These are phyloP conservation scores for Termitomyces sp. DNA, from an alignment of 768 basidiomycete species.

Conservation along the genomic window DNA sequence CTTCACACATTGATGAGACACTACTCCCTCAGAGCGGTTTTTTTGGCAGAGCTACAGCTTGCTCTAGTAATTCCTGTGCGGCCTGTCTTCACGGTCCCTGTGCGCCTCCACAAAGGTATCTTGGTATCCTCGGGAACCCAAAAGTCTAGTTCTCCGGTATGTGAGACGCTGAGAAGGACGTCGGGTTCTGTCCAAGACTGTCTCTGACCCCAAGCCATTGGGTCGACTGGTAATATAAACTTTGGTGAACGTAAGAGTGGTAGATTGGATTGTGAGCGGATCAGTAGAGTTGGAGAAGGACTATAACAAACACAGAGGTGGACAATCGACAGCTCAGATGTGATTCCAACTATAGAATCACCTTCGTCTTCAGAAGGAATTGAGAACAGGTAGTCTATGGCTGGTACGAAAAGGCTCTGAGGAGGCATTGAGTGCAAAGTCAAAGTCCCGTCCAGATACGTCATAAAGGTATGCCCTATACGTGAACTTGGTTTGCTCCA, in stretches of 20 bases:
- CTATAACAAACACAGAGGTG: slow-evolving; percentile 44
- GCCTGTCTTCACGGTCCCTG: slow-evolving; percentile 72
- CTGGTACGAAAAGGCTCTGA: slow-evolving; percentile 40
- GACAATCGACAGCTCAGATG: slow-evolving; percentile 54
- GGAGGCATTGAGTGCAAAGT: slow-evolving; percentile 52
- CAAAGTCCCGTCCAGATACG: slow-evolving; percentile 49
- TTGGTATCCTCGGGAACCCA: slow-evolving; percentile 61
- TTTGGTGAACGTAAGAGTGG: slow-evolving; percentile 46
- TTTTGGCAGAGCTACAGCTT: slow-evolving; percentile 87
- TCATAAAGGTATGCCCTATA: slow-evolving; percentile 51
- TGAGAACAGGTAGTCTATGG: slow-evolving; percentile 59
- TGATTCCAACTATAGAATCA: slow-evolving; percentile 65
- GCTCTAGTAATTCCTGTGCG: slow-evolving; percentile 63
- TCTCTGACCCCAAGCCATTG: slow-evolving; percentile 75
- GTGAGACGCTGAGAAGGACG: slow-evolving; percentile 74
- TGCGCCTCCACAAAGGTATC: slow-evolving; percentile 56
- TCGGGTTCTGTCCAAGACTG: slow-evolving; percentile 55
- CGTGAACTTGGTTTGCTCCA: background rate
- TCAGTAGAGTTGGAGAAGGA: slow-evolving; percentile 30
- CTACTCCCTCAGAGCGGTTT: slow-evolving; percentile 77
- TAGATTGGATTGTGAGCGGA: slow-evolving; percentile 48
- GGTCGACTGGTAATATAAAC: slow-evolving; percentile 76
- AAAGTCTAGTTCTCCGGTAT: slow-evolving; percentile 77
- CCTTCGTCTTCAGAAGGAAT: slow-evolving; percentile 49
- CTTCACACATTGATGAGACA: background rate